These are phyloP conservation scores for Fusarium siculi DNA, from an alignment of 2,329 filamentous ascomycete genomes.

Conservation along the genomic window DNA sequence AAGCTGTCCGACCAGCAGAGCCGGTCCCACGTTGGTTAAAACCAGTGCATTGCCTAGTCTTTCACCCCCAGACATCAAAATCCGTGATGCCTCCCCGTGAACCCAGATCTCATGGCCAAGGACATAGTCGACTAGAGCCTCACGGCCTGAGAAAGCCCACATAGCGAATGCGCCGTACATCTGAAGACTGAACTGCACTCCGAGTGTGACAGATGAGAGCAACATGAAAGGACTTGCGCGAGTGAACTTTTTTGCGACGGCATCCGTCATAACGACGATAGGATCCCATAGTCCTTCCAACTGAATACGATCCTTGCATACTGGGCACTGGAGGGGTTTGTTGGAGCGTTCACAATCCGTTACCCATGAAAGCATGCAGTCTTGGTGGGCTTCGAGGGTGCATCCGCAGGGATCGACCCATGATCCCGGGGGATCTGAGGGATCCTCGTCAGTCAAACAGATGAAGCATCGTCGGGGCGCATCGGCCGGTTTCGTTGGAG, in stretches of 20 bases:
- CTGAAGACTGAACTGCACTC: slow-evolving; percentile 62
- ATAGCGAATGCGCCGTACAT: slow-evolving; percentile 64
- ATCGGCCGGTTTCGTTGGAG: slow-evolving; percentile 30
- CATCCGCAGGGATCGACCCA: slow-evolving; percentile 95
- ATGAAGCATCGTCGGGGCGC: slow-evolving; percentile 67
- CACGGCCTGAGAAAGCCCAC: slow-evolving; percentile 63
- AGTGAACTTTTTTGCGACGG: slow-evolving; percentile 65
- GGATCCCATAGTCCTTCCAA: slow-evolving; percentile 79
- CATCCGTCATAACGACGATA: slow-evolving; percentile 73
- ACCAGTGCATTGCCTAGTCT: slow-evolving; percentile 49
- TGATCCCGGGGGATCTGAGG: slow-evolving; percentile 57
- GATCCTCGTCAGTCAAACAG: slow-evolving; percentile 67
- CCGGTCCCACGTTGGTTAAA: slow-evolving; percentile 59
- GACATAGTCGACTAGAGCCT: slow-evolving; percentile 56
- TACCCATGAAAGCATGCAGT: slow-evolving; percentile 91
- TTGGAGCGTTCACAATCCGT: slow-evolving; percentile 80
- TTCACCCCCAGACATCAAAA: slow-evolving; percentile 43
- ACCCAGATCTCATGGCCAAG: slow-evolving; percentile 48
- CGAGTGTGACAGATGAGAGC: slow-evolving; percentile 64
- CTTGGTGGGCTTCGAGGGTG: slow-evolving; percentile 89
- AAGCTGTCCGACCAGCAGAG: slow-evolving; percentile 56
- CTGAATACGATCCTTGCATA: slow-evolving; percentile 85
- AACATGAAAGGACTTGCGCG: slow-evolving; percentile 71
- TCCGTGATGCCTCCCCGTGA: slow-evolving; percentile 39
- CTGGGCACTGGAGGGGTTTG: slow-evolving; percentile 82